phyloP scores from a whole-genome alignment of 495 filamentous ascomycete species.

The Mytilinidion resinicola region DNA sequence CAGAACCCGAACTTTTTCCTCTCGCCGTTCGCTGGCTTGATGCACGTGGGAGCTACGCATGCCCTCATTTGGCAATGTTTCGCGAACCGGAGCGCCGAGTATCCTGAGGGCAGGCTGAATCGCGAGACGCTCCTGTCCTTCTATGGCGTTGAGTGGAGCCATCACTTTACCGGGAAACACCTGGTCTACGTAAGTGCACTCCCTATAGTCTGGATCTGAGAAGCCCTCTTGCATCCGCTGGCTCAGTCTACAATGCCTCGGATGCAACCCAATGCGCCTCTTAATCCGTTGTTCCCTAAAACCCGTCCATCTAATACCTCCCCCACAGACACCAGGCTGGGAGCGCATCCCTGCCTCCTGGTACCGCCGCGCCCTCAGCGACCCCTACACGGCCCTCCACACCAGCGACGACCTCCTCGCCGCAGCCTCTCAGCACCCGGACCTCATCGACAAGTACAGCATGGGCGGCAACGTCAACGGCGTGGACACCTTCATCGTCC shows the following conservation, averaged over 20 bases:
- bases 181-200: too few species aligned
- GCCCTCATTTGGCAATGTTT: not conserved
- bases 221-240: too few species aligned
- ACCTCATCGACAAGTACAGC: conserved; percentile 11
- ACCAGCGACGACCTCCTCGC: conserved; percentile 8
- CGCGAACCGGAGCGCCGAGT: not conserved
- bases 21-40: not conserved
- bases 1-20: not conserved
- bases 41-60: not conserved
- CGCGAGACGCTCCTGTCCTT: not conserved
- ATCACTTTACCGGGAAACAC: too few species aligned
- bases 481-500: conserved; percentile 3
- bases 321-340: conserved; percentile 1
- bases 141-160: not conserved
- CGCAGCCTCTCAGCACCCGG: conserved; percentile 1
- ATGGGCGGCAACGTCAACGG: conserved; percentile 12
- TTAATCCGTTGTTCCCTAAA: too few species aligned
- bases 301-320: too few species aligned
- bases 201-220: too few species aligned
- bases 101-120: not conserved
- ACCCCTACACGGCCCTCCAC: not conserved
- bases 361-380: conserved; percentile 6
- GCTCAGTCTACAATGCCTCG: too few species aligned
- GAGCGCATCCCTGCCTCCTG: conserved; percentile 5
- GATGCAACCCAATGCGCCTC: too few species aligned